Base-by-base conservation (phyloP, 805 yeast genomes). In the Ascoidea asiatica region DNA sequence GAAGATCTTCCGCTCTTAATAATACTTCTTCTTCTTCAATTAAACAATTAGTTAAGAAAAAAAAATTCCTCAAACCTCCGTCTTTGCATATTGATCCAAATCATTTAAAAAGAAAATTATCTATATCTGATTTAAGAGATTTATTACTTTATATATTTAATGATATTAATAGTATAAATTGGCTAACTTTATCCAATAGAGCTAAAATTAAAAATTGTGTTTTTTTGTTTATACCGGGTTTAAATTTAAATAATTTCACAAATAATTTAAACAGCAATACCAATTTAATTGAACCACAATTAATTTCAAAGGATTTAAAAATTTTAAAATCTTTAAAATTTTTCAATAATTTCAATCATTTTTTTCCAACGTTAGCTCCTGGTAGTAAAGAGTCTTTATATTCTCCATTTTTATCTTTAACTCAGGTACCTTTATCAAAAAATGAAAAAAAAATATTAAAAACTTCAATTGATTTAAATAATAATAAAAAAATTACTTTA, bases 211-310 rank as follows among this genome's bases (percentile, higher is more conserved):
- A 66, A n/a, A 75, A 73, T 46, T 70, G 80, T 2, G 76, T 82
- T 0, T 62, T 76, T 20, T 58, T 84, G 4, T 63, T 78, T 43
- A 72, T 77, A 4, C 86, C 92, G 0, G 95, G 95, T 0, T 57
- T 88, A 11, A 62, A 67, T 13, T 57, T 64, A 2, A 52, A 58
- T 3, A 71, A 72, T 47, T 73, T 77, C 51, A 43, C 50, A n/a
- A 40, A 48, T 7, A 47, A 52, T 8, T 52, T 53, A 29, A 38
- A 45, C 4, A 49, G 49, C n/a, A 41, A 38, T n/a, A 23, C 36
- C 29, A 49, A 44, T 37, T 37, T 50, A 5, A 42, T 45, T 2
- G 47, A 43, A 19, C 42, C 44, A 15, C 19, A 44, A 21, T n/a
- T 19, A 15, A 23, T 46, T 19, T 41, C 49, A 29, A 44, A 46